These are phyloP conservation scores for Rhododendron henanense DNA, from an alignment of 148 eudicot genomes.

Conservation along the genomic window DNA sequence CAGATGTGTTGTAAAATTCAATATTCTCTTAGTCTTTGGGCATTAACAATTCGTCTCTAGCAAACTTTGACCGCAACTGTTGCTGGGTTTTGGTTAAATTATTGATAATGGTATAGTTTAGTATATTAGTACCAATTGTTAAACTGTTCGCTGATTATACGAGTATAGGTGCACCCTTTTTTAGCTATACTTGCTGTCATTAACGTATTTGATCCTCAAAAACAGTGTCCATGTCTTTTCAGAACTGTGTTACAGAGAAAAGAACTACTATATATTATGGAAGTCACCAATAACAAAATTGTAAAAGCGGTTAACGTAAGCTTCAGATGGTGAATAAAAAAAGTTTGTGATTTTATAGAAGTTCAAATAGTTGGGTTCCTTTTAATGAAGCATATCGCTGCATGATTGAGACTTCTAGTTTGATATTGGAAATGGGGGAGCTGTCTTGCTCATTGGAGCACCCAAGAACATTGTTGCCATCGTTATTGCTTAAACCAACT, in stretches of 20 bases:
- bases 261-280: too few relatives aligned
- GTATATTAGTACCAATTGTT: neutral
- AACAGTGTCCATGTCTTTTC: neutral
- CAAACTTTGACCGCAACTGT: neutral
- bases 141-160: neutral
- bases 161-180: neutral
- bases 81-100: neutral
- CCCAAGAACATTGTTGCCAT: neutral
- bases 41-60: neutral
- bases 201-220: neutral
- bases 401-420: too few relatives aligned
- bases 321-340: neutral
- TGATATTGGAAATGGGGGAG: too few relatives aligned
- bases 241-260: neutral
- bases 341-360: too few relatives aligned
- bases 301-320: neutral
- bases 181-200: neutral
- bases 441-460: neutral
- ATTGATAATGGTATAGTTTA: neutral
- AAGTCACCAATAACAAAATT: too few relatives aligned
- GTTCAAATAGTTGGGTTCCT: too few relatives aligned
- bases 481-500: neutral
- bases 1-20: neutral
- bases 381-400: too few relatives aligned
- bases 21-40: neutral